A percentile compares a stretch with the other conserved stretches of the same genome.
Evolutionary conservation across 2,329 filamentous ascomycete genomes (phyloP).

Genomic region (Talaromyces amestolkiae): DNA sequence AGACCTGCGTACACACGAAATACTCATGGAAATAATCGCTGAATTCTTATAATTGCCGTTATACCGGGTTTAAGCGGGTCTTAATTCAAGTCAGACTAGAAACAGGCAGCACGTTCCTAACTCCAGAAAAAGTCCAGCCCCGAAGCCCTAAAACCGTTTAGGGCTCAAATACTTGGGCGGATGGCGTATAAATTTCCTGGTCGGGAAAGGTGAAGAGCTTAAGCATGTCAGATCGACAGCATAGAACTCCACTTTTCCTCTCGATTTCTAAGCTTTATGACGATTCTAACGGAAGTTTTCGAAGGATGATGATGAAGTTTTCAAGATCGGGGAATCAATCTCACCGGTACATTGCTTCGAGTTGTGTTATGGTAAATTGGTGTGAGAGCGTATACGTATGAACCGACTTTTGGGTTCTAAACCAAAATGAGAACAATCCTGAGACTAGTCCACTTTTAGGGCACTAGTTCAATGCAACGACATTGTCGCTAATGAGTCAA

Average conservation of each 20-base stretch:
- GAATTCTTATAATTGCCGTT: background rate
- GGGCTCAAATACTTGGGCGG: background rate
- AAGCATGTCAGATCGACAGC: background rate
- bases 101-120: background rate
- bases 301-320: background rate
- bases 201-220: background rate
- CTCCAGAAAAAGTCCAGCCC: background rate
- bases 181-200: background rate
- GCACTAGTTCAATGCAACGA: background rate
- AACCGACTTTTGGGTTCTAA: background rate
- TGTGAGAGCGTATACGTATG: background rate
- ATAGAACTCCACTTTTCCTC: background rate
- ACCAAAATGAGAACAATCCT: background rate
- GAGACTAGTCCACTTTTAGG: background rate
- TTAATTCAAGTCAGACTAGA: background rate
- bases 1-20: background rate
- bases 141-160: background rate
- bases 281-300: background rate
- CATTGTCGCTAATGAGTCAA: background rate
- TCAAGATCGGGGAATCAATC: background rate
- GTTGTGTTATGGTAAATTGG: no score
- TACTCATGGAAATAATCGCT: background rate
- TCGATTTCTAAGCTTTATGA: background rate
- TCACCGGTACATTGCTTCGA: background rate
- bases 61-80: background rate